These are phyloP conservation scores for Penicillium sp. DNA, from an alignment of 2,329 filamentous ascomycete species.

Conservation along the genomic window DNA sequence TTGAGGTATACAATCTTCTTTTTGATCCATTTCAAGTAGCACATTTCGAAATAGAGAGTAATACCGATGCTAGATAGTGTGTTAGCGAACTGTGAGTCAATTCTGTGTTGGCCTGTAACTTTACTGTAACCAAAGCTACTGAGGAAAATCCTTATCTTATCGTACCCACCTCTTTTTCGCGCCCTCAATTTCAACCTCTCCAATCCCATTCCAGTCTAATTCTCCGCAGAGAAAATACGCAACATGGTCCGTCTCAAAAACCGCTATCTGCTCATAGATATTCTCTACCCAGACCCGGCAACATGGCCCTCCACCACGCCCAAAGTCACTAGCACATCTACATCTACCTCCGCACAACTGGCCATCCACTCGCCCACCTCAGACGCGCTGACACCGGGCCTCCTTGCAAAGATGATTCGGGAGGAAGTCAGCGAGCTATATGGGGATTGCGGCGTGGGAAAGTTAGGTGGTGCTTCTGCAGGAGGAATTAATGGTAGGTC, in stretches of 20 bases:
- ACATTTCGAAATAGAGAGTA: not conserved
- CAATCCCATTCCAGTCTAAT: not conserved
- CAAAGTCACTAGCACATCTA: slow-evolving; percentile 29
- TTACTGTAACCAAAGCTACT: not conserved
- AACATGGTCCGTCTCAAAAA: slow-evolving; percentile 94
- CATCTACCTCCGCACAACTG: slow-evolving; percentile 58
- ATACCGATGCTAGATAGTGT: no score
- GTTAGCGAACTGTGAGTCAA: no score
- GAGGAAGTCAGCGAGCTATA: slow-evolving; percentile 71
- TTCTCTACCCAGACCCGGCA: slow-evolving; percentile 72
- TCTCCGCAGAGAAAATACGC: not conserved
- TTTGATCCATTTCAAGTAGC: not conserved
- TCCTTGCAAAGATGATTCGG: slow-evolving; percentile 69
- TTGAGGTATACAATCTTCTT: not conserved
- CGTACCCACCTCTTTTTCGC: not conserved
- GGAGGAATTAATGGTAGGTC: slow-evolving; percentile 66
- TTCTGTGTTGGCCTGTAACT: no score
- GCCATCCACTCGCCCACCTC: slow-evolving; percentile 78
- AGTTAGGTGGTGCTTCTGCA: slow-evolving; percentile 63
- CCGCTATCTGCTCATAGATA: slow-evolving; percentile 91
- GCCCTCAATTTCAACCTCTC: not conserved
- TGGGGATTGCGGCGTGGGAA: slow-evolving; percentile 77
- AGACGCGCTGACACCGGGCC: slow-evolving; percentile 65
- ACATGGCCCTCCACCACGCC: slow-evolving; percentile 39
- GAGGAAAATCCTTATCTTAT: not conserved